Evolutionary conservation across 2,329 filamentous ascomycete species (phyloP).

Genomic region (Pleurostoma richardsiae): DNA sequence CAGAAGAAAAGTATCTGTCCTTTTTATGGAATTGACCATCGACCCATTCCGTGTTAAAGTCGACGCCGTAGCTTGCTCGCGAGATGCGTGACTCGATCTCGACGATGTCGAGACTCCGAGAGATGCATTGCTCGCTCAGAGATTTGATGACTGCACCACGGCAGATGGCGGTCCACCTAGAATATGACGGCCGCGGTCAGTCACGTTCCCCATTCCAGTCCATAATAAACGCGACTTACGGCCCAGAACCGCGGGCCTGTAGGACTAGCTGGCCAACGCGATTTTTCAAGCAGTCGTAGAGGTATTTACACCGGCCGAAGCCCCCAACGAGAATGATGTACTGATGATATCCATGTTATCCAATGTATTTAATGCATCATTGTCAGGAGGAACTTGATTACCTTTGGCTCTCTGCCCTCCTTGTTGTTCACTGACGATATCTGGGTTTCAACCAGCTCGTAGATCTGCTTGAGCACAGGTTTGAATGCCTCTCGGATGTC

Average conservation of each 20-base stretch:
- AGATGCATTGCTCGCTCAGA: background rate
- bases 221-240: slow-evolving; percentile 21
- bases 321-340: slow-evolving; percentile 32
- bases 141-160: slow-evolving; percentile 13
- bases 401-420: slow-evolving; percentile 15
- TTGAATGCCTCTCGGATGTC: slow-evolving; percentile 18
- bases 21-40: background rate
- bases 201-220: background rate
- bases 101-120: background rate
- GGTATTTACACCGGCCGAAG: slow-evolving; percentile 24
- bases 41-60: background rate
- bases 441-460: slow-evolving; percentile 17
- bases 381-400: slow-evolving; percentile 6
- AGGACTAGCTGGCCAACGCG: slow-evolving; percentile 15
- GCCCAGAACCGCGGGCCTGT: slow-evolving; percentile 19
- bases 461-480: slow-evolving; percentile 13
- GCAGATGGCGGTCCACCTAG: slow-evolving; percentile 14
- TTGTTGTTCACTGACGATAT: slow-evolving; percentile 9
- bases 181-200: background rate
- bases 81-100: slow-evolving; percentile 7
- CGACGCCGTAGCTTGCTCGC: slow-evolving; percentile 9
- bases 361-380: background rate
- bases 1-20: slow-evolving; percentile 1
- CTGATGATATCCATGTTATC: slow-evolving; percentile 13
- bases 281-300: slow-evolving; percentile 14